Base-by-base conservation (phyloP, 352 stramenopile genomes). In the Aphanomyces invadans region DNA sequence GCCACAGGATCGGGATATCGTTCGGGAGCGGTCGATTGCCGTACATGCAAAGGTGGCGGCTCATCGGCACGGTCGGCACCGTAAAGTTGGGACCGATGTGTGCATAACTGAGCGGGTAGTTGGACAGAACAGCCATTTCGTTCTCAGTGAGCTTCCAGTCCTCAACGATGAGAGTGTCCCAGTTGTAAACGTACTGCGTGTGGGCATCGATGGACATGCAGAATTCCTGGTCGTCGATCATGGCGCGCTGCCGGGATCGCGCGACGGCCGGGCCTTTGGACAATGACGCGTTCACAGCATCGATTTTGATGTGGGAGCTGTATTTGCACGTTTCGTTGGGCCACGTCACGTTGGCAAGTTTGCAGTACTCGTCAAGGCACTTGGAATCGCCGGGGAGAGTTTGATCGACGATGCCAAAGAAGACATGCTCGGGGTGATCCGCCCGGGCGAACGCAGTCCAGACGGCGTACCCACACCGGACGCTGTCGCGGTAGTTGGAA, bases 111-210 rank as follows among this genome's bases (percentile, higher is more conserved):
- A 26, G 28, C 5, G 54, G 68, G 56, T 74, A 74, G 2, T 55
- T 55, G 26, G 60, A 64, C 28, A 74, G 55, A 21, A 74, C 69
- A 4, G 68, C 70, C 67, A 74, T 74, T 38, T 74, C 70, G 36
- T 74, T 74, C 26, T 74, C 68, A 7, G 56, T 57, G n/a, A 9
- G n/a, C 56, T 10, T 17, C 29, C 29, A 64, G 12, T 64, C 56
- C 15, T 9, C 21, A 0, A 64, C 29, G 25, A 64, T 7, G 9
- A 29, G 9, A 12, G 9, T 49, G 42, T 64, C 56, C 56, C 56
- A 64, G 12, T 51, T 12, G n/a, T 48, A 9, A 11, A 49, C 17
- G 26, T 54, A 64, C 28, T 64, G 17, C 10, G 7, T 49, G 36
- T 64, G 56, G 9, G 56, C 21, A 21, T 64, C 56, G 25, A 64